Conservation (phyloP, 2,329 filamentous ascomycete species). For the Monilinia laxa region DNA sequence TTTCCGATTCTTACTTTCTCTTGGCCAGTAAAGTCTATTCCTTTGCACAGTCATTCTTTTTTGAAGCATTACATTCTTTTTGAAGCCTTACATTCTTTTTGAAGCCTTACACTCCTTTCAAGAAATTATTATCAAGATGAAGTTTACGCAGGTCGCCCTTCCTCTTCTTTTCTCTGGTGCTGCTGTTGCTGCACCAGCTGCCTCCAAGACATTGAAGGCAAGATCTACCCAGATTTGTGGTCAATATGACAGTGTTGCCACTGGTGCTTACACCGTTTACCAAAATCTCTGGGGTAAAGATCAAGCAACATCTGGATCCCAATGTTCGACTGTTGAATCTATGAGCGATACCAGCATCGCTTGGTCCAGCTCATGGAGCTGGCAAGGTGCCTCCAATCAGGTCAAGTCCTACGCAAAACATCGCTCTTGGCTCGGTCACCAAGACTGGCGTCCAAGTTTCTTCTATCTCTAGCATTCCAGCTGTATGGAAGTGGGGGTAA, state of each 20-base stretch:
- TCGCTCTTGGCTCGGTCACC: conserved; percentile 42
- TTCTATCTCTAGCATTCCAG: conserved; percentile 42
- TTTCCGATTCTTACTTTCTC: background rate
- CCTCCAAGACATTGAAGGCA: background rate
- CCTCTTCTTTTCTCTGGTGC: conserved; percentile 21
- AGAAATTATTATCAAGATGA: conserved; percentile 19
- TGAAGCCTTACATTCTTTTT: background rate
- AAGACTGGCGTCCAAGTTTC: conserved; percentile 39
- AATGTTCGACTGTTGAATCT: conserved; percentile 44
- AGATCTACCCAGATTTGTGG: conserved; percentile 29
- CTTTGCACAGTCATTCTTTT: conserved; percentile 16
- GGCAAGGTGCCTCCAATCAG: conserved; percentile 41
- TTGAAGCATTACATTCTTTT: background rate
- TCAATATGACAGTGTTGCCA: conserved; percentile 32
- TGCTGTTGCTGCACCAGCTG: conserved; percentile 18
- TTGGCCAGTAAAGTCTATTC: background rate
- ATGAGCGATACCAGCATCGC: conserved; percentile 39
- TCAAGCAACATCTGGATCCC: conserved; percentile 27
- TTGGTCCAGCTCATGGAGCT: conserved; percentile 46
- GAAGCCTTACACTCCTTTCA: conserved; percentile 3
- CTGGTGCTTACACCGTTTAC: conserved; percentile 43
- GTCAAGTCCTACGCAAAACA: conserved; percentile 48
- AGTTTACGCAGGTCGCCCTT: conserved; percentile 25
- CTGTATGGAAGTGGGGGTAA: conserved; percentile 45
- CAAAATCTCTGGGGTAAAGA: conserved; percentile 38